Conservation (phyloP, 2,329 filamentous ascomycete species). For the Aureobasidium subglaciale region DNA sequence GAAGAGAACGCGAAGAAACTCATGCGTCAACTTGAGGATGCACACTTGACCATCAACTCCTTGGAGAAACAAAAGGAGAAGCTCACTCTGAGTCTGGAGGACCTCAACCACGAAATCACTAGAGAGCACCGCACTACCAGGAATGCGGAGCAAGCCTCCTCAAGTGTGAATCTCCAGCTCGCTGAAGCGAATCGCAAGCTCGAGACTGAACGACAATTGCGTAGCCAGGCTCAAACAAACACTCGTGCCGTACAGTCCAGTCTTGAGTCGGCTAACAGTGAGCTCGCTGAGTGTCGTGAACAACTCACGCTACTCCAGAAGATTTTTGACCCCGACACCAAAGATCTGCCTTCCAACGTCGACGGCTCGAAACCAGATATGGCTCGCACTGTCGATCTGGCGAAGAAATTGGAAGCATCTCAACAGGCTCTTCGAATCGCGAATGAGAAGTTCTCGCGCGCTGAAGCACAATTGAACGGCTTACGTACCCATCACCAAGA, state of each 20-base stretch:
- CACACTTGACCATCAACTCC: constrained; percentile 72
- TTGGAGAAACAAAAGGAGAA: constrained; percentile 95
- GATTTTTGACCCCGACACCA: constrained; percentile 72
- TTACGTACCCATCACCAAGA: constrained; percentile 68
- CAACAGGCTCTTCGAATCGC: constrained; percentile 82
- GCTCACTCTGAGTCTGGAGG: constrained; percentile 77
- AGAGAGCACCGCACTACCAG: constrained; percentile 84
- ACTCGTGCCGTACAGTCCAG: constrained; percentile 72
- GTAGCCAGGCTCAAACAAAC: constrained; percentile 77
- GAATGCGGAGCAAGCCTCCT: constrained; percentile 82
- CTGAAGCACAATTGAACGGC: constrained; percentile 75
- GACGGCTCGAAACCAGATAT: constrained; percentile 65
- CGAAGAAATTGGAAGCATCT: constrained; percentile 78
- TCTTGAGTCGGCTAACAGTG: constrained; percentile 71
- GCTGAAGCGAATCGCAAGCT: constrained; percentile 84
- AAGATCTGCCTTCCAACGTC: constrained; percentile 48
- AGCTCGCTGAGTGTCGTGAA: constrained; percentile 70
- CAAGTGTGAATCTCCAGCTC: constrained; percentile 70
- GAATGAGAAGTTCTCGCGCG: constrained; percentile 69
- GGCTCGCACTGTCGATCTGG: constrained; percentile 61
- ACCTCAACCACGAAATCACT: constrained; percentile 85
- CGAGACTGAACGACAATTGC: constrained; percentile 82
- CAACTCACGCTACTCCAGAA: constrained; percentile 79
- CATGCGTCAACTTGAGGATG: constrained; percentile 76
- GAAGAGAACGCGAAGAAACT: constrained; percentile 79